Percentiles rank a stretch among this genome's conserved stretches.
These are phyloP conservation scores for Plasmopara halstedii DNA, from an alignment of 352 stramenopile genomes.

Conservation along the genomic window DNA sequence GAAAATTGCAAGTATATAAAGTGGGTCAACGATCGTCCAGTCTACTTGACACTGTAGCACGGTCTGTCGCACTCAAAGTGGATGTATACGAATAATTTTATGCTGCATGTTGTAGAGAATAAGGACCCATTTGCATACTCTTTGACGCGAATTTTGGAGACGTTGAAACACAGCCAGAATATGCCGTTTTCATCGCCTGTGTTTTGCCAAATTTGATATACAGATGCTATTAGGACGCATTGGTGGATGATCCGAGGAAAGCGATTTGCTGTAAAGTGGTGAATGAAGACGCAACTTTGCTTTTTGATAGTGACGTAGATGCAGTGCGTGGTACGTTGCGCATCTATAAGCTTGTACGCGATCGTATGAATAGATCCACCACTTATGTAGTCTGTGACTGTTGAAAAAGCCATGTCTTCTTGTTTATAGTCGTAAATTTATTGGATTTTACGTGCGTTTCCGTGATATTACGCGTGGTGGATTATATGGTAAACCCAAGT, in stretches of 20 bases:
- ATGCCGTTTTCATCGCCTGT: slow-evolving; percentile 85
- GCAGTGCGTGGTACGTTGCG: slow-evolving; percentile 68
- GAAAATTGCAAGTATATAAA: slow-evolving; percentile 87
- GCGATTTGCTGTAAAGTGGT: slow-evolving; percentile 75
- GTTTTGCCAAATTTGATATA: slow-evolving; percentile 88
- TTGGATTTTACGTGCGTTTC: slow-evolving; percentile 82
- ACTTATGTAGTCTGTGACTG: slow-evolving; percentile 73
- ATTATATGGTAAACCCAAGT: slow-evolving; percentile 69
- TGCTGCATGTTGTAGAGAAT: slow-evolving; percentile 93
- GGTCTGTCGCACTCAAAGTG: slow-evolving; percentile 90
- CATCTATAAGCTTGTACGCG: slow-evolving; percentile 77
- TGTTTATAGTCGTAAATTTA: slow-evolving; percentile 94
- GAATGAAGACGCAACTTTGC: slow-evolving; percentile 56
- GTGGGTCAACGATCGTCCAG: slow-evolving; percentile 72
- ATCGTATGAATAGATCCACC: slow-evolving; percentile 71
- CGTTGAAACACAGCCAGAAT: slow-evolving; percentile 87
- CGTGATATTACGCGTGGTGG: slow-evolving; percentile 74
- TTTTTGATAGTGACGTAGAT: slow-evolving; percentile 75
- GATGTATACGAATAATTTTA: slow-evolving; percentile 93
- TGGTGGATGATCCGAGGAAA: slow-evolving; percentile 47
- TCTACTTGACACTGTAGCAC: slow-evolving; percentile 70
- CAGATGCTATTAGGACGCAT: slow-evolving; percentile 34
- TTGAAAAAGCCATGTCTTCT: slow-evolving; percentile 92
- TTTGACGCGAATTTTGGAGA: slow-evolving; percentile 91
- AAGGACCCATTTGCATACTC: slow-evolving; percentile 92